phyloP scores from a whole-genome alignment of 2,329 filamentous ascomycete genomes.

The Nothophoma quercina region DNA sequence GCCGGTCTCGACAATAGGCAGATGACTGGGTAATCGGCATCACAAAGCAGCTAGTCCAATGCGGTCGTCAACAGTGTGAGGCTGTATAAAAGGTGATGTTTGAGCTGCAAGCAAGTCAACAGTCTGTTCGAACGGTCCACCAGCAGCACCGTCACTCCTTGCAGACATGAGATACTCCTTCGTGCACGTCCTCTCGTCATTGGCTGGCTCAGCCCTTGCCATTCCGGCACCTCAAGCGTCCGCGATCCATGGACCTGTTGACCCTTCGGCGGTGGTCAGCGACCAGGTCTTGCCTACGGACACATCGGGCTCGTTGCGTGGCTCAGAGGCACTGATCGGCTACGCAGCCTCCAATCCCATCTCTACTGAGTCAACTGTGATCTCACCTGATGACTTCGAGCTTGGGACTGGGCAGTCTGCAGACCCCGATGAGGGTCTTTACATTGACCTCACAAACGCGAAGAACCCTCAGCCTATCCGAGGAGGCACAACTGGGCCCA shows the following conservation, averaged over 20 bases:
- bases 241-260: conserved; percentile 11
- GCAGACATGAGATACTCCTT: conserved; percentile 12
- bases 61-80: not conserved
- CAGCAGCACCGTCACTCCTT: not conserved
- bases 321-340: conserved; percentile 41
- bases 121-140: not conserved
- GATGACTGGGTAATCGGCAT: conserved; percentile 8
- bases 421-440: conserved; percentile 49
- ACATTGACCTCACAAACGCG: conserved; percentile 48
- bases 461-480: conserved; percentile 53
- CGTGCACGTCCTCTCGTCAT: conserved; percentile 2
- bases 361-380: conserved; percentile 41
- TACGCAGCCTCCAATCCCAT: conserved; percentile 44
- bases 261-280: conserved; percentile 13
- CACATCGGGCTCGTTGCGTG: conserved; percentile 47
- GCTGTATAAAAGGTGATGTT: conserved; percentile 1
- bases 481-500: conserved; percentile 47
- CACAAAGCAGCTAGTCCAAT: not conserved
- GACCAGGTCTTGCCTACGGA: conserved; percentile 35
- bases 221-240: conserved; percentile 16
- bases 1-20: not conserved
- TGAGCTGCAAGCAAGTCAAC: not conserved
- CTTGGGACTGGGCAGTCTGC: conserved; percentile 48
- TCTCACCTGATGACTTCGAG: conserved; percentile 47
- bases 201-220: conserved; percentile 15